Evolutionary conservation across 441 rosid genomes (phyloP).

Genomic region (Codiaeum variegatum): DNA sequence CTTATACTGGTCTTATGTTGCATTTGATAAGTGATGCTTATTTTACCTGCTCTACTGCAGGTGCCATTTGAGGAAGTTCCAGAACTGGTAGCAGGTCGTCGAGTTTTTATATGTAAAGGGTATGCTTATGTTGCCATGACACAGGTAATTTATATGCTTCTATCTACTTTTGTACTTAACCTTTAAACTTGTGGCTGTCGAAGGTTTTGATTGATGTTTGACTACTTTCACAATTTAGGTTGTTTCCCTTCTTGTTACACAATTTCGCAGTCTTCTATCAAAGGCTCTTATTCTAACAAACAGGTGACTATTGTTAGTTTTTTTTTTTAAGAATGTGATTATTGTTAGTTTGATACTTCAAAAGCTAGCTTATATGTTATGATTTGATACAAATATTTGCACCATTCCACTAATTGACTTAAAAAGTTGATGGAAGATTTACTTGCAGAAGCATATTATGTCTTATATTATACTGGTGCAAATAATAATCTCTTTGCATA

Average conservation of each 20-base stretch:
- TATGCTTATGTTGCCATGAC: constrained; percentile 60
- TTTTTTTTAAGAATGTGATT: too few relatives aligned
- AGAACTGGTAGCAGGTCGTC: constrained; percentile 81
- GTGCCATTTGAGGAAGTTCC: constrained; percentile 98
- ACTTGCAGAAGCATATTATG: not conserved
- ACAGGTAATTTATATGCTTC: constrained; percentile 16
- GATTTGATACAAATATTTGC: constrained; percentile 21
- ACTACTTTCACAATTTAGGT: constrained; percentile 12
- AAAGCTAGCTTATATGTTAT: constrained; percentile 5
- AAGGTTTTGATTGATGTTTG: constrained; percentile 3
- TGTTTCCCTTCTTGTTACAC: constrained; percentile 65
- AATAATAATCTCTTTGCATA: not conserved
- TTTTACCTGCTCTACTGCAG: constrained; percentile 37
- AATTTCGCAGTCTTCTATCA: constrained; percentile 68
- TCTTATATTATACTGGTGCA: not conserved
- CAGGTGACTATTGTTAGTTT: constrained; percentile 45
- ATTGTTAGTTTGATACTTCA: constrained; percentile 15
- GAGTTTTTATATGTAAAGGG: constrained; percentile 66
- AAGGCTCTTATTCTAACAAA: constrained; percentile 79
- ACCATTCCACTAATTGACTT: not conserved
- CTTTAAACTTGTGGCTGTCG: not conserved
- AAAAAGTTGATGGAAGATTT: not conserved
- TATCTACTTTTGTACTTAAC: not conserved
- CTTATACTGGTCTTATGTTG: constrained; percentile 9
- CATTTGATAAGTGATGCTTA: not conserved